Evolutionary conservation across 208 protist species (phyloP), one percentile per base, ranked within the genome.

Genomic region (Chromosphaera perkinsii): DNA sequence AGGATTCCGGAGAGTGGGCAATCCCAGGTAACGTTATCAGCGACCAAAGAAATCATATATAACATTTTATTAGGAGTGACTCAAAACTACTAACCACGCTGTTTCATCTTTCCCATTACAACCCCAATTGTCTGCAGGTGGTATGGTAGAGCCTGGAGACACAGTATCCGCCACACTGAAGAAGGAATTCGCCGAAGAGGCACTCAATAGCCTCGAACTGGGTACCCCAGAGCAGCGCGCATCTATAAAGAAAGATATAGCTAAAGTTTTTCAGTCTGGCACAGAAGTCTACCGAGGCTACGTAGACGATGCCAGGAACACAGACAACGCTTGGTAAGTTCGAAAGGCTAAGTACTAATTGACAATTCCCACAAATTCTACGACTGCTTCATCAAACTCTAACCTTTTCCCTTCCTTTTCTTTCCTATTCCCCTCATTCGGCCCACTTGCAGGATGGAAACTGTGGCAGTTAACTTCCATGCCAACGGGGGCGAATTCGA

Each of bases 111-210:
- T n/a, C n/a, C n/a, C n/a, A n/a, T n/a, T n/a, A n/a, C n/a, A n/a
- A n/a, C n/a, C n/a, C n/a, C n/a, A n/a, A n/a, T n/a, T n/a, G n/a
- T n/a, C n/a, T n/a, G n/a, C n/a, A n/a, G n/a, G 67, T 22, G 67
- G 67, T 20, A 73, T 73, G 67, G 67, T 73, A 7, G 67, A 73
- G 26, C 29, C 67, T 27, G 67, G 67, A 20, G 67, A 73, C 26
- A 59, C 57, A 4, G 67, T 66, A 36, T 65, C 55, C 14, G 67
- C 40, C 1, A 73, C 67, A 1, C 35, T 73, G 1, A 73, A 65
- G 35, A 65, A 66, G 57, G 67, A 73, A 32, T 72, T 72, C 52
- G 66, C 54, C 24, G 66, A 73, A 27, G 57, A 73, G 56, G 67
- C 67, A 14, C 31, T 73, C 27, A 73, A 73, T 47, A 35, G 32